Evolutionary conservation across 2,329 filamentous ascomycete species (phyloP).

Genomic region (Paracoccidioides brasiliensis): DNA sequence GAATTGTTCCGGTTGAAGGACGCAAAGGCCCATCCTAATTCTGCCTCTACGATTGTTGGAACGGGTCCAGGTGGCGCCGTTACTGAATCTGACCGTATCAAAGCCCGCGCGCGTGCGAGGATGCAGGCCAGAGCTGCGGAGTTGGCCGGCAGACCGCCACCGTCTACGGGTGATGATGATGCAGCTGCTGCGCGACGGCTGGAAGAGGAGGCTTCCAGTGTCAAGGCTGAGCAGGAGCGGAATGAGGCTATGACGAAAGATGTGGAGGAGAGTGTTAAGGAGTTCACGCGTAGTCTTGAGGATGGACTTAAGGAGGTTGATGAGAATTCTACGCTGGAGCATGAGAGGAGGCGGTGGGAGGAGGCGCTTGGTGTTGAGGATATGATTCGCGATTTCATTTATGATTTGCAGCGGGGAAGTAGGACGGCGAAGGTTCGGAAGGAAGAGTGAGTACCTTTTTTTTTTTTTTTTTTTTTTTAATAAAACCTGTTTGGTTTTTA

Average conservation of each 20-base stretch:
- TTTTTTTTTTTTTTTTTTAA: slow-evolving; percentile 5
- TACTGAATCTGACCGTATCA: slow-evolving; percentile 87
- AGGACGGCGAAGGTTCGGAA: slow-evolving; percentile 57
- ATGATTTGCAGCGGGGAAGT: slow-evolving; percentile 80
- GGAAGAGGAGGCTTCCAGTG: slow-evolving; percentile 73
- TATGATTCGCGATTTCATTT: slow-evolving; percentile 95
- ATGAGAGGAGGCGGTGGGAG: slow-evolving; percentile 89
- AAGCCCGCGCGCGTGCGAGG: slow-evolving; percentile 90
- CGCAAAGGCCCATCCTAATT: slow-evolving; percentile 77
- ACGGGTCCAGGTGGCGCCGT: slow-evolving; percentile 83
- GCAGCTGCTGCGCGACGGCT: slow-evolving; percentile 68
- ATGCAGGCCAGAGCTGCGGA: slow-evolving; percentile 97
- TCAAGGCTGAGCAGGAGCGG: slow-evolving; percentile 75
- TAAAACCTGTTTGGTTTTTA: neutral
- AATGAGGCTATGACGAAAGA: slow-evolving; percentile 95
- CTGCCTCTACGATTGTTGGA: slow-evolving; percentile 68
- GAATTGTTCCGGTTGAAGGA: slow-evolving; percentile 91
- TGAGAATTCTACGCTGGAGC: slow-evolving; percentile 64
- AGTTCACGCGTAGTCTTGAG: slow-evolving; percentile 74
- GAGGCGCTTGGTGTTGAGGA: slow-evolving; percentile 93
- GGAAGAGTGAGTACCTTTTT: slow-evolving; percentile 38
- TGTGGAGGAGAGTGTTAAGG: slow-evolving; percentile 88
- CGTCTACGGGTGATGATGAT: slow-evolving; percentile 54
- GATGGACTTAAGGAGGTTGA: slow-evolving; percentile 72
- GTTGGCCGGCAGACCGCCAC: slow-evolving; percentile 68